Base-by-base conservation (phyloP, 805 yeast species). In the Pichia kluyveri region DNA sequence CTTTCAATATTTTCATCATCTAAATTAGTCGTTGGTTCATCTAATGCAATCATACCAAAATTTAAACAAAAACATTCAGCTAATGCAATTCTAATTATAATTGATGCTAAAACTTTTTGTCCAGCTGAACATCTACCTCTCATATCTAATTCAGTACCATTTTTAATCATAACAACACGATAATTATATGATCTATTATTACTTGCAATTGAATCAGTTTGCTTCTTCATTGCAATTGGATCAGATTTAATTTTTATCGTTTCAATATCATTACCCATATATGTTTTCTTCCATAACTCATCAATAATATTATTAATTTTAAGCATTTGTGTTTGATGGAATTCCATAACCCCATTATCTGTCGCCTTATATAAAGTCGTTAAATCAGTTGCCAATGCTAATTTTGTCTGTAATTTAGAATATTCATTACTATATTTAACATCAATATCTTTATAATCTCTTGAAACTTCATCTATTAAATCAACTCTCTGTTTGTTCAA, bases 41-140 rank as follows among this genome's bases (percentile, higher is more conserved):
- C 99, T 38, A 93, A 71, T 0, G 98, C 96, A 56, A 93, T 87
- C 66, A 93, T 85, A 44, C 99, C 99, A 69, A 96, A 91, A 60
- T 86, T 87, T 1, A 82, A 75, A 8, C 99, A 98, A 69, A 93
- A 91, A 59, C 97, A 87, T 65, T 93, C 98, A 1, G 98, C 93
- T 43, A 93, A 69, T 0, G 97, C 96, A 48, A 93, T 68, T 47
- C 99, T 73, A 48, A 93, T 91, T 32, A 93, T 80, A 43, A 93
- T 90, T 38, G 95, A 83, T 0, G 98, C 96, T 42, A 93, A 67
- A 5, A 93, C 97, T 59, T 89, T 87, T 65, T 93, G 99, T 0
- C 99, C 99, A 0, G 99, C 98, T 1, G 96, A 87, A 63, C 99
- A 93, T 49, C 99, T 70, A 0, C 99, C 99, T 52, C 99, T 76